Conservation (phyloP, 2,329 filamentous ascomycete genomes). For the Fusarium sp. region DNA sequence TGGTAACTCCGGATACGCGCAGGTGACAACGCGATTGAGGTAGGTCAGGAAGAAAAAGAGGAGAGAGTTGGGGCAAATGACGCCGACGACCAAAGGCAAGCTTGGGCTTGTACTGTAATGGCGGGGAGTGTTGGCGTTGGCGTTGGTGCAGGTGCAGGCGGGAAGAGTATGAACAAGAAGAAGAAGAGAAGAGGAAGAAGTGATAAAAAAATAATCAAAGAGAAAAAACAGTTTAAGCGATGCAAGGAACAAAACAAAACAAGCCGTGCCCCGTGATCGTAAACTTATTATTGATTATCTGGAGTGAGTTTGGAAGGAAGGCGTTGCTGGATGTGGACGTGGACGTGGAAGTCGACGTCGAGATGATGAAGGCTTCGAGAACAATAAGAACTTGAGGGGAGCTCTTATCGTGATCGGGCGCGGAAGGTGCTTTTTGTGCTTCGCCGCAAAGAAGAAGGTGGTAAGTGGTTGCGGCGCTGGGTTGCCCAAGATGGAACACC, state of each 20-base stretch:
- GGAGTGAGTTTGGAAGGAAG: background rate
- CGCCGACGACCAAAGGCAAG: conserved; percentile 27
- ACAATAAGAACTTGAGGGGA: conserved; percentile 29
- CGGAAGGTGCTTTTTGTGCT: conserved; percentile 37
- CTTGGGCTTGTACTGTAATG: conserved; percentile 2
- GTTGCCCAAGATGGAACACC: conserved; percentile 21
- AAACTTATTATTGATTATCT: conserved; percentile 38
- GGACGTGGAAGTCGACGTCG: conserved; percentile 2
- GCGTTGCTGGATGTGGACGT: conserved; percentile 4
- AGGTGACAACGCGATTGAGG: conserved; percentile 18
- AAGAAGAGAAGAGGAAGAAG: background rate
- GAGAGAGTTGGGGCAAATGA: conserved; percentile 33
- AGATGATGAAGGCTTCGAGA: conserved; percentile 35
- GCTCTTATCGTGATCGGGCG: conserved; percentile 39
- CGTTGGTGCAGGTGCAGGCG: background rate
- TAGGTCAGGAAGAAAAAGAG: conserved; percentile 19
- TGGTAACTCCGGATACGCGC: conserved; percentile 26
- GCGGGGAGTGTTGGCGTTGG: background rate
- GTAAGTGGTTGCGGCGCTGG: conserved; percentile 25
- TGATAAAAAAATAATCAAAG: conserved; percentile 24
- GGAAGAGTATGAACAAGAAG: conserved; percentile 1
- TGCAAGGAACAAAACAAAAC: background rate
- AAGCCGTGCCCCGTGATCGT: conserved; percentile 14
- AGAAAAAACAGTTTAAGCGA: conserved; percentile 23
- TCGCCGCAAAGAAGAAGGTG: conserved; percentile 28